Base-by-base conservation (phyloP, 352 stramenopile genomes). In the Phytopythium boreale region DNA sequence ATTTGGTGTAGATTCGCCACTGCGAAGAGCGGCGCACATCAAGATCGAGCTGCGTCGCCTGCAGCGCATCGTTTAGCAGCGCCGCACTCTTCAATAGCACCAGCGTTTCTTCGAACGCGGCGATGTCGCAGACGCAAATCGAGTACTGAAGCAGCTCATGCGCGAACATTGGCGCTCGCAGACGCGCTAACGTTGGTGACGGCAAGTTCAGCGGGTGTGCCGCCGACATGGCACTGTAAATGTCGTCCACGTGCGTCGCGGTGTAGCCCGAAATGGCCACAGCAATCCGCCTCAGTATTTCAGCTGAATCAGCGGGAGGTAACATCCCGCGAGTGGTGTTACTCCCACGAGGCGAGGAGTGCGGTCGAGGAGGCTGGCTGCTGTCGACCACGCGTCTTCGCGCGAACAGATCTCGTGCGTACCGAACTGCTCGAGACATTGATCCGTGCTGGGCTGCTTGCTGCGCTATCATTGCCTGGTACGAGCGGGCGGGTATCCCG, bases 191-290 rank as follows among this genome's bases (percentile, higher is more conserved):
- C 55, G 87, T 68, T 24, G 67, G 65, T 20, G 69, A 55, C 0
- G 70, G 63, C 60, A 65, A 29, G 51, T 50, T 22, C 22, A 71
- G 68, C 29, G 37, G 58, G 15, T 59, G 26, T 19, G 1, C 11
- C n/a, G 47, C 6, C 14, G 24, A 0, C 22, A 34, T 66, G 10
- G 67, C 57, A 49, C 47, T 68, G 58, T 90, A 90, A 2, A 86
- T 74, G 9, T 80, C 65, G 49, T 88, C 77, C 11, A 83, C 73
- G 34, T 92, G 67, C n/a, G 61, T 74, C 22, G 80, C 76, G 7
- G 80, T 81, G 62, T 84, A 90, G 46, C 72, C 61, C 14, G 82
- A 92, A 37, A 92, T 82, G 1, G 80, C 69, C 31, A 84, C 67
- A 14, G 81, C 85, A 17, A 89, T 84, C 49, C 75, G 78, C 58